Conservation (phyloP, 331 rosid genomes). For the Quercus lobata region DNA sequence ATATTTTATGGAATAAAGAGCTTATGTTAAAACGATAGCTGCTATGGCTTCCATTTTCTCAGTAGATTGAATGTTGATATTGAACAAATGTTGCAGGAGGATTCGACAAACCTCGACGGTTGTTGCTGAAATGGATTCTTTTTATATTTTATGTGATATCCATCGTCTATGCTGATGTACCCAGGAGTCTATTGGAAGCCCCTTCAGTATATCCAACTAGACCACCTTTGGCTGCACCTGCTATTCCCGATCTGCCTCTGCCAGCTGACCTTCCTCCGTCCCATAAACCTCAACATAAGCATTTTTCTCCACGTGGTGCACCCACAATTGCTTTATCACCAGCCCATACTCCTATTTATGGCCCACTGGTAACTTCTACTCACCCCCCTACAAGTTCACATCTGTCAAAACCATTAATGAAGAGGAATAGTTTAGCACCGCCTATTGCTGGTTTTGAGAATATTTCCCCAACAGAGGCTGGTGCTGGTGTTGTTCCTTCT, state of each 20-base stretch:
- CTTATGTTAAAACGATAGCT: neutral
- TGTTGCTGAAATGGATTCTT: slow-evolving; percentile 43
- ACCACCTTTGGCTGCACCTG: slow-evolving; percentile 29
- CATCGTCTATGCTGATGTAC: slow-evolving; percentile 26
- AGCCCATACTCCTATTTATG: slow-evolving; percentile 41
- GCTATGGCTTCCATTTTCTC: neutral
- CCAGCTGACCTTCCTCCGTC: slow-evolving; percentile 32
- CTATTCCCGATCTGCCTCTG: slow-evolving; percentile 34
- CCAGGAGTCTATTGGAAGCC: slow-evolving; percentile 9
- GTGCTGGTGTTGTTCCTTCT: slow-evolving; percentile 55
- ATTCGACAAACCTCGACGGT: slow-evolving; percentile 27
- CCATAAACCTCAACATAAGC: slow-evolving; percentile 26
- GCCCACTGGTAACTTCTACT: slow-evolving; percentile 40
- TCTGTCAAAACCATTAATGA: slow-evolving; percentile 55
- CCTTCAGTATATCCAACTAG: slow-evolving; percentile 29
- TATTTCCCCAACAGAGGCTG: slow-evolving; percentile 54
- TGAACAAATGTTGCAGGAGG: slow-evolving; percentile 48
- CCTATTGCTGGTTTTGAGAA: slow-evolving; percentile 47
- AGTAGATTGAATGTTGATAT: slow-evolving; percentile 11
- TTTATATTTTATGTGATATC: slow-evolving; percentile 40
- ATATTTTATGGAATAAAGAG: neutral
- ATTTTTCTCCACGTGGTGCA: slow-evolving; percentile 28
- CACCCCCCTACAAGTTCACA: slow-evolving; percentile 52
- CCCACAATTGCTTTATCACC: slow-evolving; percentile 35
- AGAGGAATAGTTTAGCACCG: slow-evolving; percentile 49